A percentile compares a stretch with the other conserved stretches of the same genome.
Evolutionary conservation across 2,329 filamentous ascomycete species (phyloP).

Genomic region (Pseudogymnoascus sp.): DNA sequence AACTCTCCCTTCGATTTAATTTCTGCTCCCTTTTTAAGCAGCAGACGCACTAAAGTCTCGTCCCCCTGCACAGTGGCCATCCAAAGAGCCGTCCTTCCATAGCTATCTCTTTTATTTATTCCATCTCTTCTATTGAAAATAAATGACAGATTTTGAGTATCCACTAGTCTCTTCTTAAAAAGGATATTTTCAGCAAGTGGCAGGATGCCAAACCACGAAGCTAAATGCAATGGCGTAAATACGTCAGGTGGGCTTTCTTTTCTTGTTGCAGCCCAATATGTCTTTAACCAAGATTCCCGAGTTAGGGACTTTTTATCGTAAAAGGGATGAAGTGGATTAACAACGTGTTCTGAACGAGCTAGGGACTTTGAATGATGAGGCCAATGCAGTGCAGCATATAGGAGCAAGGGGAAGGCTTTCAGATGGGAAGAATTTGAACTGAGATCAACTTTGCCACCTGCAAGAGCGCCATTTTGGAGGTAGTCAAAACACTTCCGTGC

Average conservation of each 20-base stretch:
- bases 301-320: not conserved
- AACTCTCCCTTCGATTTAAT: too few species aligned
- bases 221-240: not conserved
- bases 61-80: too few species aligned
- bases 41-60: too few species aligned
- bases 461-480: slow-evolving; percentile 12
- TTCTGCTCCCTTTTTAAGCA: too few species aligned
- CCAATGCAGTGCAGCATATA: not conserved
- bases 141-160: too few species aligned
- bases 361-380: not conserved
- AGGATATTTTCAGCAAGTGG: not conserved
- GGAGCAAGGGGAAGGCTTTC: slow-evolving; percentile 13
- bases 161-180: not conserved
- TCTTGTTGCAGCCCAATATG: not conserved
- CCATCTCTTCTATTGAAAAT: too few species aligned
- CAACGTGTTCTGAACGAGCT: not conserved
- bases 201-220: not conserved
- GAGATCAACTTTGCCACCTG: slow-evolving; percentile 4
- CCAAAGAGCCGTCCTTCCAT: too few species aligned
- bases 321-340: not conserved
- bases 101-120: too few species aligned
- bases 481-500: slow-evolving; percentile 15
- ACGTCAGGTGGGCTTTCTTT: not conserved
- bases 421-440: slow-evolving; percentile 2
- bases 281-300: not conserved